Conservation (phyloP, 1,284 basidiomycete genomes). For the Tylopilus orsonianus region DNA sequence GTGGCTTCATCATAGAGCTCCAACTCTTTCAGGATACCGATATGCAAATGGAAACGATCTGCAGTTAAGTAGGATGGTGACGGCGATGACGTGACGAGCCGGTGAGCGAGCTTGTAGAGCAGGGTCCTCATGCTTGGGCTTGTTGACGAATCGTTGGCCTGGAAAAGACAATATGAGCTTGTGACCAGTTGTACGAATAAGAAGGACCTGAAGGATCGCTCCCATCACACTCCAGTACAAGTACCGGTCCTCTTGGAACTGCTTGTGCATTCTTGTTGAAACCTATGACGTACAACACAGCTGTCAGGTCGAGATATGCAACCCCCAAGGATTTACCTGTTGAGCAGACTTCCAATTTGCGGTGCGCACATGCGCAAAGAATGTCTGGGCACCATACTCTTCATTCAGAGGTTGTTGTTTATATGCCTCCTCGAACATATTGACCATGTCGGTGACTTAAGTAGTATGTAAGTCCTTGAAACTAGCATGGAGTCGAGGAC, state of each 20-base stretch:
- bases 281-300: conserved; percentile 40
- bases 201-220: conserved; percentile 70
- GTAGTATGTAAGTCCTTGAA: conserved; percentile 2
- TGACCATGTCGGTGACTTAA: conserved; percentile 71
- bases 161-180: conserved; percentile 15
- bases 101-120: conserved; percentile 69
- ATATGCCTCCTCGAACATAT: conserved; percentile 80
- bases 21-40: conserved; percentile 70
- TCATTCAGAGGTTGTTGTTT: conserved; percentile 77
- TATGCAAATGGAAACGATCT: conserved; percentile 75
- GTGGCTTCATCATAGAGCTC: conserved; percentile 68
- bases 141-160: conserved; percentile 67
- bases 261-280: conserved; percentile 75
- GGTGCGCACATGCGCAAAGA: conserved; percentile 77
- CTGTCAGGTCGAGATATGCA: conserved; percentile 3
- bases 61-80: conserved; percentile 62
- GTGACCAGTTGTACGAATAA: conserved; percentile 1
- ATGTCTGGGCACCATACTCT: conserved; percentile 78
- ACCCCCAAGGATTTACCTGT: conserved; percentile 44
- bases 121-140: conserved; percentile 60
- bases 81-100: conserved; percentile 60
- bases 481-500: conserved; percentile 28
- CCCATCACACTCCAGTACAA: conserved; percentile 83
- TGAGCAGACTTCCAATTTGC: conserved; percentile 81
- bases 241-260: conserved; percentile 76